Evolutionary conservation across 331 rosid species (phyloP), one percentile per base, ranked within the genome.

Genomic region (Acacia pycnantha): DNA sequence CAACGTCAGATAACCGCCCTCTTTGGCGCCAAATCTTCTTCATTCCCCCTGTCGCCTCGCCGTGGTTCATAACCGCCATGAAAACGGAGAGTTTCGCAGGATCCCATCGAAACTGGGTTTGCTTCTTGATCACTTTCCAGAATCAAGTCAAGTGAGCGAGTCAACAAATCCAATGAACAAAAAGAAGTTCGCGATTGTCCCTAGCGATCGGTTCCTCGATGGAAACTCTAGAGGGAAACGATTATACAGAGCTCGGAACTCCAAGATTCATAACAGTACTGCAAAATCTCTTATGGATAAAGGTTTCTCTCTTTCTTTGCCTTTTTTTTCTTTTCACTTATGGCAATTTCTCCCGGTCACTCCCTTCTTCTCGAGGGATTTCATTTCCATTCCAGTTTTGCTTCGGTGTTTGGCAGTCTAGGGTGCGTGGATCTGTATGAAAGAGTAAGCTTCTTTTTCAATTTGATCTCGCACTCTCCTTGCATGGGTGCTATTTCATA

Each of bases 1-100:
- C 19, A 6, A 61, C 68, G 37, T 33, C 73, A 37, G 48, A 68
- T 13, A 33, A 1, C 13, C 11, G 33, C 43, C 21, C 31, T 82
- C 81, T 22, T 86, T 88, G 90, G 91, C 91, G 96, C 93, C 89
- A 82, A 85, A 43, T 16, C 19, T 35, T 13, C 35, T 13, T 51
- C 40, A 26, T 59, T 1, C 15, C 50, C n/a, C 2, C 46, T 68
- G 4, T 7, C 21, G 21, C 46, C 27, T 19, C 21, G 18, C 70
- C 35, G 26, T 56, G 18, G 64, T 41, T n/a, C 43, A 11, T 26
- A 43, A 79, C 77, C 67, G 84, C 80, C 84, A 44, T 35, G 72
- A 47, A 62, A 15, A 13, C 2, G 3, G 48, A 65, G 29, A 14
- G 51, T 14, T 70, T 11, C 56, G 74, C 3, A 41, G 15, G 2